A percentile compares a stretch with the other conserved stretches of the same genome.
Conservation (phyloP, 192 early-diverging fungal species). For the Coemansia furcata region DNA sequence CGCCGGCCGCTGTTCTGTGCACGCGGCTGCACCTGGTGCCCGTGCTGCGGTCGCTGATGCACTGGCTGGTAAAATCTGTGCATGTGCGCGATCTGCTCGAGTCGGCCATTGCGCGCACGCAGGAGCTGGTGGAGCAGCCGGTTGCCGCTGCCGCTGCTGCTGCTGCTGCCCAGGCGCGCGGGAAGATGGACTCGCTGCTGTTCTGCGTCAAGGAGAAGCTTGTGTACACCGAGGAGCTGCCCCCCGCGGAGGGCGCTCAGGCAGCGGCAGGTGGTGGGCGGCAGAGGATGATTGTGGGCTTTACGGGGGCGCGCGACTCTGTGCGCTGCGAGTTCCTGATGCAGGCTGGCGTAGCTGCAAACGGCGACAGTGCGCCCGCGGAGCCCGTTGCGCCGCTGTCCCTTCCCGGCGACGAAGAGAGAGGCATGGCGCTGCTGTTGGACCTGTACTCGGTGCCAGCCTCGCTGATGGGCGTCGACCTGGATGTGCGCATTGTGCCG, state of each 20-base stretch:
- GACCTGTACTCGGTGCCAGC: conserved; percentile 30
- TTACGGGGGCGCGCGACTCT: conserved; percentile 38
- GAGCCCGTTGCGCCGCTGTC: not conserved
- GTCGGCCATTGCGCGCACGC: conserved; percentile 35
- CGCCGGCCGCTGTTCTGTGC: conserved; percentile 41
- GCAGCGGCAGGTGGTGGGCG: not conserved
- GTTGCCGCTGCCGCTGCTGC: too few relatives aligned
- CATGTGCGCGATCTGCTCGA: conserved; percentile 45
- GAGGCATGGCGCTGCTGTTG: conserved; percentile 12
- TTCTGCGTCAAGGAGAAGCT: conserved; percentile 42
- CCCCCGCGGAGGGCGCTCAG: not conserved
- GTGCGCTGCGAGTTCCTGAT: conserved; percentile 52
- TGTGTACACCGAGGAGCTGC: conserved; percentile 18
- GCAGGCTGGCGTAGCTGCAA: conserved; percentile 16
- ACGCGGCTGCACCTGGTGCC: conserved; percentile 28
- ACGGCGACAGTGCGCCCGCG: not conserved
- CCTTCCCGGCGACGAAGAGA: not conserved
- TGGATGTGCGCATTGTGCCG: conserved; percentile 47
- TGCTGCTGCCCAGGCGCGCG: not conserved
- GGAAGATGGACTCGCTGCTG: conserved; percentile 16
- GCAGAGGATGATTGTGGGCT: conserved; percentile 45
- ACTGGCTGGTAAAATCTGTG: conserved; percentile 44
- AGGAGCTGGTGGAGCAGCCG: conserved; percentile 15
- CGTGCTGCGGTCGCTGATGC: conserved; percentile 46
- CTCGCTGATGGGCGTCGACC: conserved; percentile 34